These are phyloP conservation scores for Brassica hybrid DNA, from an alignment of 441 rosid genomes.

Conservation along the genomic window DNA sequence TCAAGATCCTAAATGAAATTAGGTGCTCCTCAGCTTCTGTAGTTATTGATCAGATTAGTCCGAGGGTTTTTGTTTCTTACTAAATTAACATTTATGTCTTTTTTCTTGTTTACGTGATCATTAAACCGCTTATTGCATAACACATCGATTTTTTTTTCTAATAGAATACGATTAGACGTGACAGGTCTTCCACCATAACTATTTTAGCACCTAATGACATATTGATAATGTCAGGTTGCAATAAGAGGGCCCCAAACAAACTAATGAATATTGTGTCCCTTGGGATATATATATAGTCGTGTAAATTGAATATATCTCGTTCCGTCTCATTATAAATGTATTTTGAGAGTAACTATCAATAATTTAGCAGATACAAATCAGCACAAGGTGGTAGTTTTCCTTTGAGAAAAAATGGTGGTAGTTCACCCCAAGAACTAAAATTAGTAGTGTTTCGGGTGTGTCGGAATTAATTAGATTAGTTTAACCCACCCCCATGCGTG, in stretches of 20 bases:
- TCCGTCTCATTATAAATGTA: neutral
- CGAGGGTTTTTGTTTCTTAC: neutral
- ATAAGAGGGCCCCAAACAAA: constrained; percentile 20
- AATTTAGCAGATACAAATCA: neutral
- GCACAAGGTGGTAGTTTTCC: too few relatives aligned
- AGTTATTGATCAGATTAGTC: neutral
- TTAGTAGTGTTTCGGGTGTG: neutral
- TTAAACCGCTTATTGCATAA: constrained; percentile 4
- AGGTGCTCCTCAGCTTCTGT: neutral
- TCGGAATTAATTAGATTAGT: constrained; percentile 14
- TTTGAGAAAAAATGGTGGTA: neutral
- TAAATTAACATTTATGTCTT: neutral
- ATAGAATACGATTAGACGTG: constrained; percentile 22
- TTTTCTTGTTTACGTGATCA: neutral
- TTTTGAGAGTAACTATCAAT: neutral
- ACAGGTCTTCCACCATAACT: constrained; percentile 15
- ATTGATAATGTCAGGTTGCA: constrained; percentile 7
- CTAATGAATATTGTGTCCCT: constrained; percentile 16
- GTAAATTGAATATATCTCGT: neutral
- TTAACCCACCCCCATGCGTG: constrained; percentile 36
- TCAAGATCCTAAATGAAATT: neutral
- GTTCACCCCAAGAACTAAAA: neutral
- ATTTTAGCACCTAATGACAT: constrained; percentile 36
- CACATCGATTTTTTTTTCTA: neutral
- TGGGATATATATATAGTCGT: constrained; percentile 28